Evolutionary conservation across 1,284 basidiomycete species (phyloP), one percentile per base, ranked within the genome.

Genomic region (Papiliotrema fonsecae): DNA sequence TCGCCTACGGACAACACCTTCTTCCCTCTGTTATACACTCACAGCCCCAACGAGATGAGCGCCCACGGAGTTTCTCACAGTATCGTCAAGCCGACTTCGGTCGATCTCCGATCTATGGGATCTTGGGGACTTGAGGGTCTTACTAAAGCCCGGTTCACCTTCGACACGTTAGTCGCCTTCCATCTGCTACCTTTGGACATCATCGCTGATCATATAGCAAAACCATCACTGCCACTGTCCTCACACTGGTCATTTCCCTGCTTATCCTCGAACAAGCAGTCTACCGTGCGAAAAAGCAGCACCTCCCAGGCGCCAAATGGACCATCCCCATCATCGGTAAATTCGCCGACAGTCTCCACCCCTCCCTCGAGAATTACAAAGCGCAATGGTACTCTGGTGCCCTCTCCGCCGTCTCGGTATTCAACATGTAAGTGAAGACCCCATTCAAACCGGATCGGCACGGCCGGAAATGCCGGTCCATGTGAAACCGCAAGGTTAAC

Each of bases 241-340:
- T 74, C 37, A 68, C 65, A 16, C 22, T 69, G 24, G 50, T 75
- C 54, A 64, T 72, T 51, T 66, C 71, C 45, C 57, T 73, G 16
- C 55, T 75, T 21, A 50, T 74, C 24, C 58, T 74, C 31, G 74
- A 75, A 55, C 90, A 97, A 76, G 77, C 81, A 25, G 81, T 91
- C 19, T 97, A 91, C 73, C 79, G 90, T 35, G 80, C 80, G 68
- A 93, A 93, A 77, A 94, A 96, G 69, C 80, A 79, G 19, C 82
- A 87, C 63, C 79, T 97, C 6, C 91, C 92, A 0, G 92, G 92
- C 14, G 81, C 80, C 51, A 79, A 74, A 67, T 97, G 89, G 89
- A 94, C 90, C 18, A 94, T 97, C 54, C 92, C 92, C 24, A 63
- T 97, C 64, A 94, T 97, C 52, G 92, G 92, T 54, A 90, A 90